Conservation (phyloP, 352 stramenopile genomes). For the Phytophthora chlamydospora region DNA sequence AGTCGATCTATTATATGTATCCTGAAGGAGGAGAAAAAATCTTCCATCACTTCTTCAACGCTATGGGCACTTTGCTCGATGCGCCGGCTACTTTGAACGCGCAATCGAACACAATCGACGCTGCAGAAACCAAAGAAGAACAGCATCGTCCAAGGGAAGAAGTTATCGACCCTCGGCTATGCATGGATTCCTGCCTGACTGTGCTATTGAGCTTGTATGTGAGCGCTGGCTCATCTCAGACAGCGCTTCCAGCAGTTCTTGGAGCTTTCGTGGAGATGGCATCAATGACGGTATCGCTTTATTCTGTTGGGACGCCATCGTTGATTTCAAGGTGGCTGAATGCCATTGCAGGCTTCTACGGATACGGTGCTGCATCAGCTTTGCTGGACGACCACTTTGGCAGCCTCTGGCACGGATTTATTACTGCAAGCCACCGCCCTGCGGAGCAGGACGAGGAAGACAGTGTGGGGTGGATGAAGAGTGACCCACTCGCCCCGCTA, state of each 20-base stretch:
- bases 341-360: constrained; percentile 53
- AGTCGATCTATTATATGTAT: constrained; percentile 86
- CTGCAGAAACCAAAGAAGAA: neutral
- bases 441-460: constrained; percentile 16
- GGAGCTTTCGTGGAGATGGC: constrained; percentile 57
- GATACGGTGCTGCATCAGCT: constrained; percentile 43
- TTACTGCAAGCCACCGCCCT: constrained; percentile 23
- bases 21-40: constrained; percentile 65
- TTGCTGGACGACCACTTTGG: constrained; percentile 77
- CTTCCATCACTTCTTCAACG: constrained; percentile 58
- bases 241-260: constrained; percentile 59
- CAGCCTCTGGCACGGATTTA: constrained; percentile 57
- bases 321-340: constrained; percentile 53
- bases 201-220: constrained; percentile 68
- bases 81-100: constrained; percentile 10
- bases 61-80: constrained; percentile 36
- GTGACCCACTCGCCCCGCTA: constrained; percentile 14
- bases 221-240: constrained; percentile 66
- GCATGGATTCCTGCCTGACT: constrained; percentile 48
- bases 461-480: constrained; percentile 31
- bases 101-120: constrained; percentile 1
- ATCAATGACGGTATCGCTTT: constrained; percentile 41
- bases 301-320: constrained; percentile 37
- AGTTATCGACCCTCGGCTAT: constrained; percentile 23
- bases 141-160: constrained; percentile 5